Conservation (phyloP, 2,329 filamentous ascomycete species). For the Fusarium drepaniforme region DNA sequence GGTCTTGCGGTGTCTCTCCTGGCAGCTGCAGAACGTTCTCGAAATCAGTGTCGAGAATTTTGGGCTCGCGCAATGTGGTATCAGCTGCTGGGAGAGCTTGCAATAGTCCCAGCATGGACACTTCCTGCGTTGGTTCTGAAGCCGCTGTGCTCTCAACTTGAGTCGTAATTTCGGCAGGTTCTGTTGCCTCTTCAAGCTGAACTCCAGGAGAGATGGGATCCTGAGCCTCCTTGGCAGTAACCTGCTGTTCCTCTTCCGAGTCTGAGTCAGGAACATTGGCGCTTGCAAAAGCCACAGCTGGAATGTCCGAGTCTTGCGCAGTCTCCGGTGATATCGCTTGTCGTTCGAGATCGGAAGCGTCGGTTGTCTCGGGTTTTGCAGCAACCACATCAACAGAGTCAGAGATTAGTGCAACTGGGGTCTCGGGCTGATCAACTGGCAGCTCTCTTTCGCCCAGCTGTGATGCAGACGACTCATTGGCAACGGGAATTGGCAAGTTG, state of each 20-base stretch:
- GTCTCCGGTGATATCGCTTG: background rate
- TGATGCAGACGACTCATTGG: background rate
- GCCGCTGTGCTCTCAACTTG: background rate
- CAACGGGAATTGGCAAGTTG: slow-evolving; percentile 12
- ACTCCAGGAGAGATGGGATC: background rate
- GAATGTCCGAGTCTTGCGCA: background rate
- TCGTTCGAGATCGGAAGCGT: background rate
- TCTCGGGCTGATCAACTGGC: background rate
- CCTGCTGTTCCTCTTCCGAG: background rate
- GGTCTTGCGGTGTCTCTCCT: background rate
- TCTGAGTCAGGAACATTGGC: background rate
- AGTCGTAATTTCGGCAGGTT: background rate
- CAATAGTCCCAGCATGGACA: background rate
- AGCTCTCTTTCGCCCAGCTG: background rate
- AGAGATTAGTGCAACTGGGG: background rate
- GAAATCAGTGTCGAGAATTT: slow-evolving; percentile 7
- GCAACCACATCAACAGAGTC: background rate
- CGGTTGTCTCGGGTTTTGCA: background rate
- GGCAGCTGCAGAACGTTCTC: background rate
- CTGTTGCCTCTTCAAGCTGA: background rate
- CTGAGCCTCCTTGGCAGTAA: background rate
- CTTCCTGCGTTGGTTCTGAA: background rate
- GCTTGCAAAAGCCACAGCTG: background rate
- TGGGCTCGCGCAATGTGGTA: background rate
- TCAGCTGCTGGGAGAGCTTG: background rate